These are phyloP conservation scores for Rhynchosporium graminicola DNA, from an alignment of 2,329 filamentous ascomycete species.

Conservation along the genomic window DNA sequence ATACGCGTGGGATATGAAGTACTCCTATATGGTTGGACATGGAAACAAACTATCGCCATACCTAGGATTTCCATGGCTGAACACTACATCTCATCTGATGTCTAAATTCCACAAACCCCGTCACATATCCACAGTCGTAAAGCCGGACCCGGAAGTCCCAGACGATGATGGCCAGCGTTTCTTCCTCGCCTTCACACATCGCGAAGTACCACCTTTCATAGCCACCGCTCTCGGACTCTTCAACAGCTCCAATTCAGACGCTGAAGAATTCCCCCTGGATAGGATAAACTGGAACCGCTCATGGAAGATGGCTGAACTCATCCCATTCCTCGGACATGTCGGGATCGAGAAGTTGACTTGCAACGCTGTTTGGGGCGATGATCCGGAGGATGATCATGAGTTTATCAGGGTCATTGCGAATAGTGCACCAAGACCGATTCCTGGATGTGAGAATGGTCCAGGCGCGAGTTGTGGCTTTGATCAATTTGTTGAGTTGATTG, in stretches of 20 bases:
- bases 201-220: constrained; percentile 67
- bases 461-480: constrained; percentile 50
- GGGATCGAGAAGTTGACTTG: constrained; percentile 67
- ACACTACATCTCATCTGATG: constrained; percentile 56
- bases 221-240: constrained; percentile 68
- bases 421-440: constrained; percentile 50
- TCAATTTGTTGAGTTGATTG: constrained; percentile 47
- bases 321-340: constrained; percentile 67
- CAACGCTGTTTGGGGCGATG: constrained; percentile 50
- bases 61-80: constrained; percentile 67
- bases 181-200: constrained; percentile 69
- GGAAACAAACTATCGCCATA: constrained; percentile 57
- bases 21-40: constrained; percentile 67
- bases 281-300: constrained; percentile 62
- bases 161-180: constrained; percentile 53
- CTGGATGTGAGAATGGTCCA: constrained; percentile 51
- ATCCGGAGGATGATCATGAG: constrained; percentile 50
- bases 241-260: constrained; percentile 64
- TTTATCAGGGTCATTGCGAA: constrained; percentile 56
- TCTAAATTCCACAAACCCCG: constrained; percentile 36
- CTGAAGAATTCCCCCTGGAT: constrained; percentile 64
- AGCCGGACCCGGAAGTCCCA: constrained; percentile 17
- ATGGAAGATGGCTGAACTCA: constrained; percentile 63
- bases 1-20: constrained; percentile 64
- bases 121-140: constrained; percentile 8